A percentile compares a stretch with the other conserved stretches of the same genome.
phyloP scores from a whole-genome alignment of 345 rosid genomes.

The Eutrema heterophyllum region DNA sequence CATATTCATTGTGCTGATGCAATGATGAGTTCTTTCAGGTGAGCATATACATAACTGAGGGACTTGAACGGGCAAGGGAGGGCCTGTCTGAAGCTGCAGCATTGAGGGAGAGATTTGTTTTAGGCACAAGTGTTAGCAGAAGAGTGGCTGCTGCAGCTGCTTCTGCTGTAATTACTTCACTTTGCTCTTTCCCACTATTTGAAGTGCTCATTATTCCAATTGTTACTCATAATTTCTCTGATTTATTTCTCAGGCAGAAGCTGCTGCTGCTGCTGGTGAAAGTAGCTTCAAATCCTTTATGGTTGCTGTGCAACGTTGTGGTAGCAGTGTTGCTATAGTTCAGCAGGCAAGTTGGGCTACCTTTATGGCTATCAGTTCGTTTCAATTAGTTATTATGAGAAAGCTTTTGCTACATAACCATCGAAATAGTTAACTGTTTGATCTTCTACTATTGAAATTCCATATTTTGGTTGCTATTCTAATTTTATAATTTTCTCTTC shows the following conservation, averaged over 20 bases:
- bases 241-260: slow-evolving; percentile 75
- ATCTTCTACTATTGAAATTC: neutral
- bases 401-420: slow-evolving; percentile 6
- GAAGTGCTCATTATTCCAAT: slow-evolving; percentile 4
- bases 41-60: slow-evolving; percentile 81
- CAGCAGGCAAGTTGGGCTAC: slow-evolving; percentile 56
- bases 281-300: slow-evolving; percentile 98
- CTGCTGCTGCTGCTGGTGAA: slow-evolving; percentile 99
- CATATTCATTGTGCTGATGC: slow-evolving; percentile 24
- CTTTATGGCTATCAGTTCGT: slow-evolving; percentile 3
- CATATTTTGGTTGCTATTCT: neutral
- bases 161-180: slow-evolving; percentile 55
- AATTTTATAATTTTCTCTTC: slow-evolving; percentile 16
- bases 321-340: slow-evolving; percentile 95
- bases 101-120: slow-evolving; percentile 88
- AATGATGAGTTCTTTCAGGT: slow-evolving; percentile 50
- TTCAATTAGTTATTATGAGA: slow-evolving; percentile 16
- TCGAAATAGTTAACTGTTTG: neutral
- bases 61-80: slow-evolving; percentile 96
- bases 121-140: slow-evolving; percentile 80
- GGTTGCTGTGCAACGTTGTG: slow-evolving; percentile 98
- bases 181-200: slow-evolving; percentile 1
- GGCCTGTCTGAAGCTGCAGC: slow-evolving; percentile 91
- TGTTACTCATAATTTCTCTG: slow-evolving; percentile 21
- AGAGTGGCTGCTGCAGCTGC: slow-evolving; percentile 99